These are phyloP conservation scores for Tricholoma bakamatsutake DNA, from an alignment of 768 basidiomycete species.

Conservation along the genomic window DNA sequence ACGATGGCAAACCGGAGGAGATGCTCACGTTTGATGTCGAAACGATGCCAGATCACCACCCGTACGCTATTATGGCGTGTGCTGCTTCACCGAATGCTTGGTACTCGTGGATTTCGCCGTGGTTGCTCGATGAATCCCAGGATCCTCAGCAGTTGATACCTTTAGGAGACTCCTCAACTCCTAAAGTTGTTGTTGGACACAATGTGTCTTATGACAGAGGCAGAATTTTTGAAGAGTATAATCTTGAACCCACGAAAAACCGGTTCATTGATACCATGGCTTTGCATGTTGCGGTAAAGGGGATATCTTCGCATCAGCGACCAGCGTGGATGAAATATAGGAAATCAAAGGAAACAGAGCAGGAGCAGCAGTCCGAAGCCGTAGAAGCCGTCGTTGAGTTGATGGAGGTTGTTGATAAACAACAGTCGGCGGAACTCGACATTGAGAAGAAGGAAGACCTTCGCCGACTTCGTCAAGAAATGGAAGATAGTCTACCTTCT, in stretches of 20 bases:
- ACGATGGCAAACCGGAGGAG: conserved; percentile 58
- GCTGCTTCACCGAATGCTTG: conserved; percentile 80
- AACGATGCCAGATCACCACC: conserved; percentile 78
- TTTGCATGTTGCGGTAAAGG: conserved; percentile 88
- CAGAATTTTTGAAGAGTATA: conserved; percentile 80
- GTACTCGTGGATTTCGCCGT: conserved; percentile 97
- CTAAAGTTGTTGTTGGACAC: conserved; percentile 83
- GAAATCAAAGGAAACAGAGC: conserved; percentile 56
- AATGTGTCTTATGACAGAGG: conserved; percentile 93
- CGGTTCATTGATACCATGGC: conserved; percentile 95
- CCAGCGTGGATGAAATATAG: conserved; percentile 88
- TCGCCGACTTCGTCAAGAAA: conserved; percentile 26
- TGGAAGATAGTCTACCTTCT: conserved; percentile 33
- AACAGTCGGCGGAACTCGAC: conserved; percentile 43
- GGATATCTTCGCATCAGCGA: conserved; percentile 92
- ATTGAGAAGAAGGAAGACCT: conserved; percentile 39
- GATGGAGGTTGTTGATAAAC: conserved; percentile 37
- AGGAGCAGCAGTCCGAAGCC: conserved; percentile 56
- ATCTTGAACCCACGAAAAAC: conserved; percentile 54
- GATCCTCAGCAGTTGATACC: conserved; percentile 68
- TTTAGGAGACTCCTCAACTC: conserved; percentile 45
- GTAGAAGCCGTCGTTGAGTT: conserved; percentile 48
- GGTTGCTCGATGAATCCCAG: conserved; percentile 63
- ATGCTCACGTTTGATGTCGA: conserved; percentile 93
- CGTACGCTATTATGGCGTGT: conserved; percentile 83